Conservation (phyloP, 805 yeast genomes). For the Groenewaldozyma tartarivorans region DNA sequence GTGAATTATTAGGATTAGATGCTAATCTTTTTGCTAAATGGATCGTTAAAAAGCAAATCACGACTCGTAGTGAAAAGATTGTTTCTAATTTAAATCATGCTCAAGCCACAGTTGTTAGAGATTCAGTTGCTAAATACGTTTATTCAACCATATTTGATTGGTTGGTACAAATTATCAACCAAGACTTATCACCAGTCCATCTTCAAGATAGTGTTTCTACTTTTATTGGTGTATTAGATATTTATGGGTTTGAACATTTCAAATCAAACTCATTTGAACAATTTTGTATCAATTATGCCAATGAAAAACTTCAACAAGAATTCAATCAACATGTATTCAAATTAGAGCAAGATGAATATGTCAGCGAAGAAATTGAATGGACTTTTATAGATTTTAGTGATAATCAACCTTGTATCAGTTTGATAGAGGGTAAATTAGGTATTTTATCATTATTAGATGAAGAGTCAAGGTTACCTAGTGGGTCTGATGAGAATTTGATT, state of each 20-base stretch:
- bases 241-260: slow-evolving; percentile 95
- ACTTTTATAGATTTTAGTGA: slow-evolving; percentile 92
- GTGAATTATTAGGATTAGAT: slow-evolving; percentile 76
- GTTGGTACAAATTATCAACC: slow-evolving; percentile 79
- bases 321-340: slow-evolving; percentile 96
- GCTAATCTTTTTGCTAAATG: slow-evolving; percentile 71
- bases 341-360: slow-evolving; percentile 91
- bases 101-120: slow-evolving; percentile 86
- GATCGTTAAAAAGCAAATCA: slow-evolving; percentile 86
- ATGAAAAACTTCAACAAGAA: slow-evolving; percentile 90
- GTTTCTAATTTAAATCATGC: slow-evolving; percentile 69
- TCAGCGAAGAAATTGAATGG: slow-evolving; percentile 91
- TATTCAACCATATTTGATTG: slow-evolving; percentile 91
- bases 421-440: slow-evolving; percentile 85
- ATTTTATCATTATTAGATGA: slow-evolving; percentile 83
- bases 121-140: slow-evolving; percentile 92
- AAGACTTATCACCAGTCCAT: slow-evolving; percentile 70
- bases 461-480: slow-evolving; percentile 90
- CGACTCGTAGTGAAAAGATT: slow-evolving; percentile 87
- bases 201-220: slow-evolving; percentile 49
- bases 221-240: slow-evolving; percentile 94
- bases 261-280: slow-evolving; percentile 92
- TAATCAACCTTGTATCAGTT: slow-evolving; percentile 91
- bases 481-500: slow-evolving; percentile 86
- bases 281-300: slow-evolving; percentile 71